Evolutionary conservation across 306 rosid genomes (phyloP).

Genomic region (Dalbergia cultrata): DNA sequence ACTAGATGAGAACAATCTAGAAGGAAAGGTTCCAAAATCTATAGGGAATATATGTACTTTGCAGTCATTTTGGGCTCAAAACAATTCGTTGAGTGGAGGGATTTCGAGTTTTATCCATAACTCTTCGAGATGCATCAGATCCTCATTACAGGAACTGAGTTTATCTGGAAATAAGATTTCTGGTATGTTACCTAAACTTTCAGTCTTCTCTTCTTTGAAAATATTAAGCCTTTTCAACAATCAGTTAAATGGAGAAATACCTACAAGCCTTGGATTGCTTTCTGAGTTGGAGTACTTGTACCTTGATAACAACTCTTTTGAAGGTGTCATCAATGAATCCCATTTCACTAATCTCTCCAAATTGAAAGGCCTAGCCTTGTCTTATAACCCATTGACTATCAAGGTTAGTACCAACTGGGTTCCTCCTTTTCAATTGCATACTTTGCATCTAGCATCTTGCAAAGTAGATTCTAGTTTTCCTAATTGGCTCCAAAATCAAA

Average conservation of each 20-base stretch:
- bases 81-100: background rate
- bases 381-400: background rate
- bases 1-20: background rate
- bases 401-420: constrained; percentile 9
- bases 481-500: constrained; percentile 31
- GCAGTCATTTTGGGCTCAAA: rapidly evolving
- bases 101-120: background rate
- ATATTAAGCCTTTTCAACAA: background rate
- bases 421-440: constrained; percentile 10
- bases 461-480: background rate
- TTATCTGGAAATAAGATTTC: background rate
- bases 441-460: background rate
- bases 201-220: constrained; percentile 5
- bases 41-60: constrained; percentile 33
- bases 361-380: background rate
- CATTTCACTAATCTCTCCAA: constrained; percentile 19
- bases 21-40: constrained; percentile 10
- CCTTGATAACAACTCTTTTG: background rate
- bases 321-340: background rate
- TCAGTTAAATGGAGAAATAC: background rate
- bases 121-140: constrained; percentile 16
- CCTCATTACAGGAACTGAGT: background rate
- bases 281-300: background rate
- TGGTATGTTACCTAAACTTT: constrained; percentile 24
- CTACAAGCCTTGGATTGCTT: background rate